phyloP scores from a whole-genome alignment of 2,329 filamentous ascomycete genomes.

The Proliferodiscus dingleyae region DNA sequence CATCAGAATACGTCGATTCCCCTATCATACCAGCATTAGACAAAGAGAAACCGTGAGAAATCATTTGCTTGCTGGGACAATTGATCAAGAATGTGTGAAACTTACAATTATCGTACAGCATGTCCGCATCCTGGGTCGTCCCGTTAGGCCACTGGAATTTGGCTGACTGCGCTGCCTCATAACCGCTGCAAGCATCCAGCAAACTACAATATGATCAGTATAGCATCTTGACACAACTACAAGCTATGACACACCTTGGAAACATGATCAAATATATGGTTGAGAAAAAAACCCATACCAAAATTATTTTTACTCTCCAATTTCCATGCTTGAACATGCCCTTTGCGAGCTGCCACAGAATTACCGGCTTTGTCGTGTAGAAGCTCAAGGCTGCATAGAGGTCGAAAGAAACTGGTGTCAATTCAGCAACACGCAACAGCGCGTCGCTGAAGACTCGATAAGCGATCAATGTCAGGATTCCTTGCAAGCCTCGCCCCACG shows the following conservation, averaged over 20 bases:
- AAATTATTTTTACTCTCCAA: constrained; percentile 11
- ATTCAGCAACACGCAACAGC: constrained; percentile 9
- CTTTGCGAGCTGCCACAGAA: constrained; percentile 10
- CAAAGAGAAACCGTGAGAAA: too few relatives aligned
- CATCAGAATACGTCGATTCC: too few relatives aligned
- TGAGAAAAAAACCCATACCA: constrained; percentile 12
- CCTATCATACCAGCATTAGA: too few relatives aligned
- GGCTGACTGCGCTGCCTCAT: constrained; percentile 9
- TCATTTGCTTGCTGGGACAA: too few relatives aligned
- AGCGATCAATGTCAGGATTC: constrained; percentile 7
- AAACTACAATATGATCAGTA: constrained; percentile 1
- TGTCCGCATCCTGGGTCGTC: background rate
- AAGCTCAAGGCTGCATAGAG: constrained; percentile 13
- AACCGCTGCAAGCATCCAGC: constrained; percentile 12
- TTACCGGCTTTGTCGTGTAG: constrained; percentile 6
- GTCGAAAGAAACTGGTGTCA: constrained; percentile 11
- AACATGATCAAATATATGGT: constrained; percentile 10
- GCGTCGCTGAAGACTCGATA: constrained; percentile 16
- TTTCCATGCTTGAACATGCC: constrained; percentile 5
- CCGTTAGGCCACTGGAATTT: constrained; percentile 9
- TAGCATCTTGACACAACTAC: background rate
- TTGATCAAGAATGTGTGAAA: background rate
- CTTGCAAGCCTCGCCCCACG: constrained; percentile 14
- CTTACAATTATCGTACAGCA: background rate
- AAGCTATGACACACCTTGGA: constrained; percentile 1